Evolutionary conservation across 495 filamentous ascomycete genomes (phyloP).

Genomic region (Penicillium samsonianum): DNA sequence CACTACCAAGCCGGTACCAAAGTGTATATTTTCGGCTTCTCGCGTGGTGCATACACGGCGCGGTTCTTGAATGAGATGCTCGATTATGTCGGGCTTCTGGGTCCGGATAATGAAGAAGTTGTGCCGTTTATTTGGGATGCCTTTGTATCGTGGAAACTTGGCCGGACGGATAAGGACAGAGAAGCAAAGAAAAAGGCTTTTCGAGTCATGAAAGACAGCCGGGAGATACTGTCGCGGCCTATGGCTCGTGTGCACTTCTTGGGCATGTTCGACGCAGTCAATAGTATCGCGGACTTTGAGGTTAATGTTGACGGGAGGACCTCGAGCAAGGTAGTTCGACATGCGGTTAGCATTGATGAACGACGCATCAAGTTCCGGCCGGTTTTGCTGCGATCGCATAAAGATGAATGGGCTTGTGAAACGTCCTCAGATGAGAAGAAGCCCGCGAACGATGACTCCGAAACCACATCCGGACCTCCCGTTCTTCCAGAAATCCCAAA

Average conservation of each 20-base stretch:
- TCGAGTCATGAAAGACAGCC: constrained; percentile 65
- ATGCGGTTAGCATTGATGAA: constrained; percentile 49
- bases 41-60: constrained; percentile 77
- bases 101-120: constrained; percentile 80
- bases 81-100: constrained; percentile 72
- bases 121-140: constrained; percentile 78
- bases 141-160: constrained; percentile 69
- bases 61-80: constrained; percentile 84
- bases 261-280: constrained; percentile 52
- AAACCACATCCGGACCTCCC: neutral
- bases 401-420: neutral
- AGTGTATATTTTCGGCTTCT: constrained; percentile 80
- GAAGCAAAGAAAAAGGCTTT: constrained; percentile 57
- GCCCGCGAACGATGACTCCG: neutral
- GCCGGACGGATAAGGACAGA: constrained; percentile 51
- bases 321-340: constrained; percentile 38
- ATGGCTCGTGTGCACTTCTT: constrained; percentile 56
- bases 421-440: neutral
- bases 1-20: constrained; percentile 73
- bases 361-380: constrained; percentile 47
- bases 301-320: constrained; percentile 48
- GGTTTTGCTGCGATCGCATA: constrained; percentile 18
- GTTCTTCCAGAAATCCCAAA: constrained; percentile 4
- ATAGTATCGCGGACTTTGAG: constrained; percentile 73
- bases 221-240: constrained; percentile 70